Evolutionary conservation across 2,329 filamentous ascomycete species (phyloP).

Genomic region (Fusarium sp.): DNA sequence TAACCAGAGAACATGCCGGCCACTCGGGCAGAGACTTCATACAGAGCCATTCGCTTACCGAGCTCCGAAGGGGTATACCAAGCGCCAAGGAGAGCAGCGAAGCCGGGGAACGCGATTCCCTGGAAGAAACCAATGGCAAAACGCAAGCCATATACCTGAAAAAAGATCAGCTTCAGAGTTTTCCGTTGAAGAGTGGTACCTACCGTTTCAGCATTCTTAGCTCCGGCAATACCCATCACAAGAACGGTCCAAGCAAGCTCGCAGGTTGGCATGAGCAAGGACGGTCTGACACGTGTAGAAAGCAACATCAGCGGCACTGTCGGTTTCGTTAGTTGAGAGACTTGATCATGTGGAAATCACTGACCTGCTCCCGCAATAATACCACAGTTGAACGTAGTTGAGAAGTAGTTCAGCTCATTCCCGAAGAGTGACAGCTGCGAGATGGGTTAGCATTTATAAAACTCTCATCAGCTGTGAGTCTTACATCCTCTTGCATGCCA

Average conservation of each 20-base stretch:
- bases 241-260: constrained; percentile 42
- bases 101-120: constrained; percentile 42
- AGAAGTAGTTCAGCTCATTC: constrained; percentile 25
- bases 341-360: too few relatives aligned
- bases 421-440: constrained; percentile 15
- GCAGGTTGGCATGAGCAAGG: constrained; percentile 46
- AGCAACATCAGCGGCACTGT: constrained; percentile 18
- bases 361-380: constrained; percentile 23
- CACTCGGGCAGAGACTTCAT: constrained; percentile 36
- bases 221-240: constrained; percentile 42
- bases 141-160: constrained; percentile 43
- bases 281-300: constrained; percentile 40
- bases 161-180: too few relatives aligned
- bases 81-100: constrained; percentile 43
- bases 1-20: constrained; percentile 48
- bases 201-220: constrained; percentile 39
- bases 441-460: background rate
- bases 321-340: too few relatives aligned
- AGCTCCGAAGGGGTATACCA: constrained; percentile 49
- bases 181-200: too few relatives aligned
- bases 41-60: constrained; percentile 45
- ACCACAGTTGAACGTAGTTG: constrained; percentile 23
- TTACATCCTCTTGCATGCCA: constrained; percentile 28
- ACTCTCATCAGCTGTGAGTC: background rate
- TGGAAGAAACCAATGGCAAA: constrained; percentile 49